Base-by-base conservation (phyloP, 352 stramenopile species). In the Pythium graminicola region DNA sequence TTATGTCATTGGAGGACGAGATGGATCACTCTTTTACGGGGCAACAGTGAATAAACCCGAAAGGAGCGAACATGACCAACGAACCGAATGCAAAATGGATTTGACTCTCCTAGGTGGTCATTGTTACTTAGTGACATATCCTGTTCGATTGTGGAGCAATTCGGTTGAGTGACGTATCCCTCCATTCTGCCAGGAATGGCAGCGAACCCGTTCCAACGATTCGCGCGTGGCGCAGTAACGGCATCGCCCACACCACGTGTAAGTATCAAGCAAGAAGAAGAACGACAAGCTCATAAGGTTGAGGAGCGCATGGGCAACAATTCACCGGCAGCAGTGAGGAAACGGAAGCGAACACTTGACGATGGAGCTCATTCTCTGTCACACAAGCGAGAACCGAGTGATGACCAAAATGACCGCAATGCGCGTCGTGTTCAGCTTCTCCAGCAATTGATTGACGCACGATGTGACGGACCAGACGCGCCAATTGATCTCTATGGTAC, bases 401-500 rank as follows among this genome's bases (percentile, higher is more conserved):
- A 0, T 6, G 23, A 17, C 42, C 1, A 27, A n/a, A 24, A 24
- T 7, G 23, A 16, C 23, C 24, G 17, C 11, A 41, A 17, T 20
- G 60, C 76, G 31, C 45, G 9, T 7, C 69, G 70, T 3, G 24
- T 85, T 5, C 23, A 55, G 33, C 65, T 85, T 17, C 49, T 89
- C 26, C 36, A 66, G 10, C 28, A 60, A 42, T 32, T 89, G 27
- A 51, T 79, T 19, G 39, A 69, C 14, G 63, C 66, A 1, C 60
- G 78, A 0, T 26, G 43, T 9, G 36, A 78, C 64, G 65, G 58
- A 46, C 50, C 61, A 9, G 50, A 41, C 19, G 71, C 79, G 10
- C 62, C 79, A 10, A 85, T 89, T 33, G 76, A 89, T 63, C 56
- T 60, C 39, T 87, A 78, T 57, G 79, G 79, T 20, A 89, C 79